A percentile compares a stretch with the other conserved stretches of the same genome.
These are phyloP conservation scores for Monosiga brevicollis DNA, from an alignment of 78 protist species.

Conservation along the genomic window DNA sequence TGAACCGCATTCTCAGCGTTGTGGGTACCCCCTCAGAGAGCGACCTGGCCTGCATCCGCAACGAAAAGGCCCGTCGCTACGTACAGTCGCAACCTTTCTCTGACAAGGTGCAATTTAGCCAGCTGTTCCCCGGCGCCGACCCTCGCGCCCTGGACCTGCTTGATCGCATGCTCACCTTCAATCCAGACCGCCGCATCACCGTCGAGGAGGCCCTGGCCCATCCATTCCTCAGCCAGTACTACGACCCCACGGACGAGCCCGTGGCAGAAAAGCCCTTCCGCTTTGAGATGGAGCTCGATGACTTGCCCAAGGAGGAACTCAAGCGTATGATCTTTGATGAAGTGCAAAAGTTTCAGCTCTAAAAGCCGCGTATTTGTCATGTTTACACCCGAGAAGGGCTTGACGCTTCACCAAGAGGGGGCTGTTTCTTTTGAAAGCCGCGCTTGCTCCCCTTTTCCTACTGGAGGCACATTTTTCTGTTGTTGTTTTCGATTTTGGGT, in stretches of 20 bases:
- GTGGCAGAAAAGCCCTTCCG: background rate
- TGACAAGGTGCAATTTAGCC: background rate
- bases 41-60: conserved; percentile 12
- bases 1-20: conserved; percentile 15
- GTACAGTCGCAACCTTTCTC: background rate
- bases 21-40: conserved; percentile 12
- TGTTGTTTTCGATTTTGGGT: too few relatives aligned
- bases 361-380: too few relatives aligned
- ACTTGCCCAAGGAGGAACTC: background rate
- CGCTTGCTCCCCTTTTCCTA: too few relatives aligned
- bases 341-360: too few relatives aligned
- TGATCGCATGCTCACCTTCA: conserved; percentile 65
- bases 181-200: conserved; percentile 75
- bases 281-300: background rate
- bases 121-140: conserved; percentile 9
- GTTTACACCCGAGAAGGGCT: too few relatives aligned
- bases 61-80: conserved; percentile 20
- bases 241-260: conserved; percentile 58
- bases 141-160: conserved; percentile 72
- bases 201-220: conserved; percentile 68
- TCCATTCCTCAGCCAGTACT: conserved; percentile 56
- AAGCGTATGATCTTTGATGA: background rate
- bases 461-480: too few relatives aligned
- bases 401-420: too few relatives aligned
- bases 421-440: too few relatives aligned